Evolutionary conservation across 192 early-diverging fungal species (phyloP), one percentile per base, ranked within the genome.

Genomic region (Backusella tuberculispora): DNA sequence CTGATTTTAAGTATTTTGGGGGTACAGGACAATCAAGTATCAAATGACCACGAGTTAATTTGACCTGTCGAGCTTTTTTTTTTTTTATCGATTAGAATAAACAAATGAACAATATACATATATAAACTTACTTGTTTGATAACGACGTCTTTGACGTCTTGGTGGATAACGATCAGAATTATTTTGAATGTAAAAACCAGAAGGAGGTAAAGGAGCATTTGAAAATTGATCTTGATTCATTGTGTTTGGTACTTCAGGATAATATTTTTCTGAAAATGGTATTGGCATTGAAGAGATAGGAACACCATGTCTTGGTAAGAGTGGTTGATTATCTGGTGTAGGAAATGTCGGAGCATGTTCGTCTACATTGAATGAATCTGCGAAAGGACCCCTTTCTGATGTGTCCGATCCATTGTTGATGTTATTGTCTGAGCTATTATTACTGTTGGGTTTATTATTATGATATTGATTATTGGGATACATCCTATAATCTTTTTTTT

Each of bases 1-100:
- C 85, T 5, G 77, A 72, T 17, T 81, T 70, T 19, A 93, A 80
- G 38, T 91, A 85, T 29, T 85, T 83, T 6, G 73, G 72, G 6
- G 93, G 92, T 7, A 93, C 90, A 17, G 89, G 90, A 66, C 89
- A 89, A 80, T 94, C 92, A 7, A 94, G 78, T 6, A 94, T 88
- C 60, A 94, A 79, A 78, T 94, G 91, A 48, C 92, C 92, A 0
- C 86, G 78, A 7, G 88, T 92, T 69, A 94, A 76, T 79, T 88
- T 85, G 40, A 94, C 87, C 19, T 43, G 40, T 12, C 64, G 60
- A n/a, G 64, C 46, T 13, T 37, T 12, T 48, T 19, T 41, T n/a
- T 10, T 69, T 34, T 10, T 6, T 53, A 53, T 53, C n/a, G n/a
- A 21, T 53, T 7, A 50, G 47, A n/a, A 50, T 19, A 34, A 34